These are phyloP conservation scores for Penicillium fuscoglaucum DNA, from an alignment of 2,329 filamentous ascomycete genomes.

Conservation along the genomic window DNA sequence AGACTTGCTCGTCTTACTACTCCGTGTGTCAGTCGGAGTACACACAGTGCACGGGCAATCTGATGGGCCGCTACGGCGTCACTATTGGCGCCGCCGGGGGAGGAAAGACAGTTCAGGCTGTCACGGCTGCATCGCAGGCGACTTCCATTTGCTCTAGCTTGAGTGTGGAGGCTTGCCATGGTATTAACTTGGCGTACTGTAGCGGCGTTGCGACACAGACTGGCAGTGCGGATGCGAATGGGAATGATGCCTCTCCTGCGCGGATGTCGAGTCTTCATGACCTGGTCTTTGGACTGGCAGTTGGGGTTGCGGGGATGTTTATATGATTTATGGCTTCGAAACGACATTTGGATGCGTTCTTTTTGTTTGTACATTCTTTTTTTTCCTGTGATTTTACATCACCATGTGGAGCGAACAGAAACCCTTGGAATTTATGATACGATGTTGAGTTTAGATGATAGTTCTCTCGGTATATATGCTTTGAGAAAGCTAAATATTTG, in stretches of 20 bases:
- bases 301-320: conserved; percentile 50
- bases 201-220: conserved; percentile 25
- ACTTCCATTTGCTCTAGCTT: conserved; percentile 49
- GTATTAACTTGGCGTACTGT: conserved; percentile 51
- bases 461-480: neutral
- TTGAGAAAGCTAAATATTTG: neutral
- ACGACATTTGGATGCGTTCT: neutral
- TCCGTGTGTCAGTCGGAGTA: conserved; percentile 53
- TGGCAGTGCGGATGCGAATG: conserved; percentile 34
- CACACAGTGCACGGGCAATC: conserved; percentile 43
- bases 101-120: conserved; percentile 51
- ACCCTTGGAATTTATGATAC: neutral
- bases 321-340: conserved; percentile 32
- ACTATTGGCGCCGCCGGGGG: conserved; percentile 53
- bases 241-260: conserved; percentile 31
- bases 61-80: conserved; percentile 54
- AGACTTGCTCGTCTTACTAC: conserved; percentile 56
- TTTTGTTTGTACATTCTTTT: conserved; percentile 14
- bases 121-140: conserved; percentile 43
- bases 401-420: neutral
- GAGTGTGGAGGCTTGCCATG: conserved; percentile 51
- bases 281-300: conserved; percentile 42
- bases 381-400: conserved; percentile 6
- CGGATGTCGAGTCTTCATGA: conserved; percentile 45
- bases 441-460: neutral